These are phyloP conservation scores for Linnemannia elongata DNA, from an alignment of 192 early-diverging fungal genomes.

Conservation along the genomic window DNA sequence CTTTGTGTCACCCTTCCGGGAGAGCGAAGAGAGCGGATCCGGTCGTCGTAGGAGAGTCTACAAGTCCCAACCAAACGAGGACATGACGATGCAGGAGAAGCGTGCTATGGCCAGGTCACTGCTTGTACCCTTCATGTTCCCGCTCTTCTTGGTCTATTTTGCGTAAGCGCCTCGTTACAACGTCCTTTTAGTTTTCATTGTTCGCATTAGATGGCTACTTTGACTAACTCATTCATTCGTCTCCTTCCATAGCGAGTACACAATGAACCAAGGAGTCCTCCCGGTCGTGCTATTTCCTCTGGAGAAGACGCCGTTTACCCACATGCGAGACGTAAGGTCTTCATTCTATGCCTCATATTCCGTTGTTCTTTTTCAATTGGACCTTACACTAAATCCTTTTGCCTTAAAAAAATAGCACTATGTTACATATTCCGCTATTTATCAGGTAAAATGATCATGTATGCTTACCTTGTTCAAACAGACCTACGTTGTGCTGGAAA, in stretches of 20 bases:
- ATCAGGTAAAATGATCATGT: constrained; percentile 37
- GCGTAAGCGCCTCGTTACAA: constrained; percentile 30
- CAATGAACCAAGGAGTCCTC: constrained; percentile 58
- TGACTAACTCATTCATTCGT: neutral
- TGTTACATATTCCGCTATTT: constrained; percentile 58
- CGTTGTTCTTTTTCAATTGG: neutral
- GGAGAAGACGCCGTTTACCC: constrained; percentile 55
- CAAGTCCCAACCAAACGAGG: constrained; percentile 33
- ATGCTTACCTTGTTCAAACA: too few species aligned
- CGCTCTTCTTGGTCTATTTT: constrained; percentile 58
- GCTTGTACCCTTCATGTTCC: constrained; percentile 55
- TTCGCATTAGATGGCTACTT: neutral
- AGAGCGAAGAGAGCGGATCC: constrained; percentile 23
- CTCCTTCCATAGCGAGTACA: constrained; percentile 42
- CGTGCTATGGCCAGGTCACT: constrained; percentile 38
- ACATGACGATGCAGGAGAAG: constrained; percentile 51
- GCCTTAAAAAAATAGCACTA: constrained; percentile 48
- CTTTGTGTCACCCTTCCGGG: constrained; percentile 40
- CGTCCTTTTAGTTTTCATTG: neutral
- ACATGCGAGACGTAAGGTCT: constrained; percentile 55
- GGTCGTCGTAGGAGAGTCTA: constrained; percentile 21
- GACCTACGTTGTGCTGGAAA: too few species aligned
- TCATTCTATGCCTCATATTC: neutral
- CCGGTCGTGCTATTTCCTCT: constrained; percentile 56
- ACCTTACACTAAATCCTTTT: neutral